Evolutionary conservation across 2,329 filamentous ascomycete genomes (phyloP), one percentile per base, ranked within the genome.

Genomic region (Aspergillus nomiae): DNA sequence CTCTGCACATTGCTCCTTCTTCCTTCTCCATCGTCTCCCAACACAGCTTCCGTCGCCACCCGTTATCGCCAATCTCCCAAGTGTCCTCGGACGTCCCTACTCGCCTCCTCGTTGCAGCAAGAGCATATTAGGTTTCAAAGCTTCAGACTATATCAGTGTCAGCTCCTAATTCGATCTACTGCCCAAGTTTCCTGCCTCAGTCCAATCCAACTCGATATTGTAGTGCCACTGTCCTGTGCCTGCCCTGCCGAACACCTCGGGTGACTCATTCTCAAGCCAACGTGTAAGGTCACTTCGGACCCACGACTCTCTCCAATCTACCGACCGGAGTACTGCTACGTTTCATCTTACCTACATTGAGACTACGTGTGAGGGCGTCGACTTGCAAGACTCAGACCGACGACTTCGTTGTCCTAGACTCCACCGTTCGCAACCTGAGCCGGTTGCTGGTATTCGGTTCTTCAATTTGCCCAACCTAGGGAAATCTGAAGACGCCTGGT

Each of bases 371-470:
- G 65, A 65, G 63, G 57, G 60, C 50, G 41, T 60, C 41, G 51
- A 34, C 53, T 60, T 21, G 56, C 57, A 53, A 55, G 57, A 32
- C 43, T 58, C 61, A 61, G 51, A 62, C 16, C 38, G 38, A 41
- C 64, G 58, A 67, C 63, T 63, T 66, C 60, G 65, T 59, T 68
- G 67, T 69, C 62, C 58, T 43, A 55, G 53, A 48, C 54, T 60
- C 56, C 63, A 41, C 51, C 63, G 62, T 58, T 53, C 63, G 56
- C 66, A 58, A 65, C 57, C 66, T 66, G 63, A 67, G 65, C 65
- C 60, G 68, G 69, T 59, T 67, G 67, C 69, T 71, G 69, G 68
- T 70, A 69, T 66, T 64, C 56, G 65, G 65, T 65, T 69, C 67
- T 68, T 70, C 69, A 56, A 48, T 62, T 67, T 58, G 61, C 60